Percentiles rank a stretch among this genome's conserved stretches.
Evolutionary conservation across 345 rosid genomes (phyloP).

Genomic region (Sonneratia alba): DNA sequence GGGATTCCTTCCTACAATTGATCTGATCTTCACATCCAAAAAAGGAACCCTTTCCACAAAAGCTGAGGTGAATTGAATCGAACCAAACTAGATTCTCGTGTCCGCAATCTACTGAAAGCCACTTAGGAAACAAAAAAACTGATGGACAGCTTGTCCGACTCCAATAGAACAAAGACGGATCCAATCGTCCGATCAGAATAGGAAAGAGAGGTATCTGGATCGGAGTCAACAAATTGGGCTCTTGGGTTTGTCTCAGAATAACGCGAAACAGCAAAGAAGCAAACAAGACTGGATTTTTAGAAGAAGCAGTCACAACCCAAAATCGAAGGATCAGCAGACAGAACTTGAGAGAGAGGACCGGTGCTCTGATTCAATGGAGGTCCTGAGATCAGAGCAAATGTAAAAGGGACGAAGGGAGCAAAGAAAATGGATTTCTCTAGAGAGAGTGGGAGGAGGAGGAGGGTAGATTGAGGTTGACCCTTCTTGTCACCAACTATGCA

Average conservation of each 20-base stretch:
- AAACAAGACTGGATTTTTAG: neutral
- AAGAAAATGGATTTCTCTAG: neutral
- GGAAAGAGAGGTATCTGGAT: neutral
- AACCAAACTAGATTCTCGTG: neutral
- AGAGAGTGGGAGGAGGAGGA: neutral
- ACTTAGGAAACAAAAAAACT: neutral
- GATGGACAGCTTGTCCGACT: neutral
- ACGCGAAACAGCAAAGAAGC: neutral
- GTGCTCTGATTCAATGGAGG: slow-evolving; percentile 1
- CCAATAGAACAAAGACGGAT: neutral
- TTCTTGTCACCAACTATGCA: neutral
- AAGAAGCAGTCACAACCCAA: neutral
- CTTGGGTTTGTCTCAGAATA: neutral
- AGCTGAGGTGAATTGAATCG: neutral
- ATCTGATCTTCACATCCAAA: slow-evolving; percentile 3
- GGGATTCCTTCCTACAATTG: neutral
- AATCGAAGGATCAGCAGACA: neutral
- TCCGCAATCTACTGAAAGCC: neutral
- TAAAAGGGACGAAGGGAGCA: slow-evolving; percentile 1
- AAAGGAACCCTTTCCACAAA: neutral
- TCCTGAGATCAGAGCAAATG: neutral
- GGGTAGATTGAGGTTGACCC: neutral
- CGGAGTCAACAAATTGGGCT: neutral
- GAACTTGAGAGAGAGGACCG: neutral
- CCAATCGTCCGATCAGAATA: neutral